Conservation (phyloP, 2,329 filamentous ascomycete species). For the Neoascochyta sp. region DNA sequence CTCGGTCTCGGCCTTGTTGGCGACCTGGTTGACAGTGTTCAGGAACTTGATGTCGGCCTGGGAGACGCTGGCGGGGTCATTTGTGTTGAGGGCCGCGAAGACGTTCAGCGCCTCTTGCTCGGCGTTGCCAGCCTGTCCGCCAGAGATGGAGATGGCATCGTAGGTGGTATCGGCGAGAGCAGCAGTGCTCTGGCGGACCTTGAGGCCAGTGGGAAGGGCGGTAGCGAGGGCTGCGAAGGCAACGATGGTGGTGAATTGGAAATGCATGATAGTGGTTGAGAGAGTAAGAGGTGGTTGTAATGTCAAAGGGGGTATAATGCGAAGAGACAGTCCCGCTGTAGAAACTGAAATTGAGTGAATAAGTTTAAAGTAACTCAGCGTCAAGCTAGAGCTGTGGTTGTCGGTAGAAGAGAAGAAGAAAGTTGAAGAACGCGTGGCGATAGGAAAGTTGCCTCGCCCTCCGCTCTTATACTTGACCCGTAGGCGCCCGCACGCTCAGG, state of each 20-base stretch:
- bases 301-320: constrained; percentile 4
- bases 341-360: constrained; percentile 6
- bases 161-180: constrained; percentile 32
- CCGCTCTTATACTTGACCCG: constrained; percentile 6
- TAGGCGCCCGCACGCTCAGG: constrained; percentile 1
- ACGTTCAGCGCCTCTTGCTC: constrained; percentile 53
- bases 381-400: constrained; percentile 22
- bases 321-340: constrained; percentile 27
- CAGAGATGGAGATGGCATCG: constrained; percentile 49
- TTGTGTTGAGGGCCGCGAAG: constrained; percentile 51
- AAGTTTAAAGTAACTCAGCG: constrained; percentile 19
- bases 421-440: constrained; percentile 7
- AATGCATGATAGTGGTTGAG: constrained; percentile 24
- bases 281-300: constrained; percentile 3
- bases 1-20: constrained; percentile 53
- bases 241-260: constrained; percentile 24
- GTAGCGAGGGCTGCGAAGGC: constrained; percentile 25
- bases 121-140: constrained; percentile 52
- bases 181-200: constrained; percentile 17
- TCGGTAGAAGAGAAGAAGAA: constrained; percentile 7
- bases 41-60: constrained; percentile 51
- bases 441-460: constrained; percentile 3
- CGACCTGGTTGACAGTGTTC: constrained; percentile 50
- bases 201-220: constrained; percentile 21
- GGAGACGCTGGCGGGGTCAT: constrained; percentile 48